phyloP scores from a whole-genome alignment of 148 eudicot species.

The Cornus controversa region DNA sequence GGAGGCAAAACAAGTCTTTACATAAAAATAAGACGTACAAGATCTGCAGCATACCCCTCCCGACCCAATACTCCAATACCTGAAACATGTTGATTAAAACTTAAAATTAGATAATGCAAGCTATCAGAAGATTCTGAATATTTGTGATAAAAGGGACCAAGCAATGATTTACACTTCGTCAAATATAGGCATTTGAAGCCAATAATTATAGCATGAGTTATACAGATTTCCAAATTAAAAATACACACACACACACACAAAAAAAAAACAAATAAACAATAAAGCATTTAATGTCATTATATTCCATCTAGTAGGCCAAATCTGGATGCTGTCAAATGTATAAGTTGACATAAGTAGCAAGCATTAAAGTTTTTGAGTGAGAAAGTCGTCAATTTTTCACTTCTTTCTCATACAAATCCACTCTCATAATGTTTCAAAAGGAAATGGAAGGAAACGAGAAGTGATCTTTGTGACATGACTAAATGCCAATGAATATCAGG shows the following conservation, averaged over 20 bases:
- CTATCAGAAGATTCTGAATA: not conserved
- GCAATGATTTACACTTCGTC: not conserved
- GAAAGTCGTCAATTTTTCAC: not conserved
- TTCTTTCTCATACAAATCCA: not conserved
- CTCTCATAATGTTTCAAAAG: not conserved
- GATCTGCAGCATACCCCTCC: slow-evolving; percentile 98
- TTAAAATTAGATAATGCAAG: slow-evolving; percentile 3
- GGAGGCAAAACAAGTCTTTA: not conserved
- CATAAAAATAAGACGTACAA: slow-evolving; percentile 54
- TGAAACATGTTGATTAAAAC: slow-evolving; percentile 32
- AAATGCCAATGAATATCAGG: not conserved
- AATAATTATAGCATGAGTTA: not conserved
- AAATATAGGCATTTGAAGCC: not conserved
- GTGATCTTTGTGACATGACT: not conserved
- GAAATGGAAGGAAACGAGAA: not conserved
- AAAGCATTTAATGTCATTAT: not conserved
- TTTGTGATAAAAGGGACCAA: not conserved
- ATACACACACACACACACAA: too few relatives aligned
- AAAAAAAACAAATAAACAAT: not conserved
- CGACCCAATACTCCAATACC: slow-evolving; percentile 92
- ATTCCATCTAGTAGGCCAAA: not conserved
- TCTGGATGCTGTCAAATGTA: not conserved
- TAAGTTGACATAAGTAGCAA: not conserved
- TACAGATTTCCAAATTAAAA: too few relatives aligned
- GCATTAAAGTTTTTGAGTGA: not conserved